Percentiles rank a stretch among this genome's conserved stretches.
These are phyloP conservation scores for Phoma sp. DNA, from an alignment of 2,329 filamentous ascomycete species.

Conservation along the genomic window DNA sequence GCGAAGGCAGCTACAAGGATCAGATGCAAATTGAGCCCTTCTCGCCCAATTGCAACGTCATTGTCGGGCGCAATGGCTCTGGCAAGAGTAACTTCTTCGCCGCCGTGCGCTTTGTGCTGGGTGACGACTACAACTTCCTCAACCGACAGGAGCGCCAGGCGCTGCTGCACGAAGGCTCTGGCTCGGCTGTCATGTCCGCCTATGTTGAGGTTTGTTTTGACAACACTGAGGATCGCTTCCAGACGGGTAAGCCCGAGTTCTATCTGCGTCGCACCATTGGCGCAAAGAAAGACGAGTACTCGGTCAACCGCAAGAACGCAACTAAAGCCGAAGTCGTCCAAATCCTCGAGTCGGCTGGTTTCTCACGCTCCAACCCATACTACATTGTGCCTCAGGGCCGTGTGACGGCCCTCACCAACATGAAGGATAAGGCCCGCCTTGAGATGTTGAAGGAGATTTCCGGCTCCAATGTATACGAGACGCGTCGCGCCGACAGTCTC, in stretches of 20 bases:
- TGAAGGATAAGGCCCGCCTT: constrained; percentile 93
- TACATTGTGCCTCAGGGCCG: constrained; percentile 98
- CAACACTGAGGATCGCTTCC: constrained; percentile 94
- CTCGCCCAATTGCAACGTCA: constrained; percentile 95
- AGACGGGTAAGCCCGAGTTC: constrained; percentile 88
- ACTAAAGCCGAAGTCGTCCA: constrained; percentile 95
- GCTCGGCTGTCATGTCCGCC: constrained; percentile 98
- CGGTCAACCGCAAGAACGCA: constrained; percentile 93
- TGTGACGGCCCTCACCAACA: constrained; percentile 94
- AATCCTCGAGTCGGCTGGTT: constrained; percentile 91
- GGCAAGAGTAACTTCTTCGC: constrained; percentile 99
- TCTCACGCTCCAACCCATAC: constrained; percentile 96
- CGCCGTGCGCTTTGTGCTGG: constrained; percentile 96
- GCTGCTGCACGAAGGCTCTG: constrained; percentile 96
- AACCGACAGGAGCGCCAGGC: constrained; percentile 94
- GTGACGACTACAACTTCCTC: constrained; percentile 96
- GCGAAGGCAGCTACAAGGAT: constrained; percentile 84
- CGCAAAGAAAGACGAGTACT: constrained; percentile 98
- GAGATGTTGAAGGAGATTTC: constrained; percentile 97
- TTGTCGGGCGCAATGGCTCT: constrained; percentile 98
- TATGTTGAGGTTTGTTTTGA: constrained; percentile 99
- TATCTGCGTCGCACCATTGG: constrained; percentile 93
- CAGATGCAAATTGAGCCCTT: constrained; percentile 99
- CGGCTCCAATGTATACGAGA: constrained; percentile 95
- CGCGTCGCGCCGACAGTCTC: constrained; percentile 84